Base-by-base conservation (phyloP, 2,329 filamentous ascomycete species). In the Aureobasidium namibiae region DNA sequence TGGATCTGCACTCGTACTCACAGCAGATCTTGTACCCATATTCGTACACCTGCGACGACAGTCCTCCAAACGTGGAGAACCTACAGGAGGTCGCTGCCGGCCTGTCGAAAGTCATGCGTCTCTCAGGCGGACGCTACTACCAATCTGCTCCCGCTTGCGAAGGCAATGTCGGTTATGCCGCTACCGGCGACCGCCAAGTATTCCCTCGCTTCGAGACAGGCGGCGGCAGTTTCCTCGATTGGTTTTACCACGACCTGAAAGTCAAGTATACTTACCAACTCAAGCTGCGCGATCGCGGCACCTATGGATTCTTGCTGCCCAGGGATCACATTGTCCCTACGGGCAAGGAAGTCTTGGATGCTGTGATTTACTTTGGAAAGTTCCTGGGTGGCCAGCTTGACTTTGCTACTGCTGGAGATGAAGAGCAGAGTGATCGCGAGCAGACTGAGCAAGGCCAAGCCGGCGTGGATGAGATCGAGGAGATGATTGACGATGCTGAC, bases 21-120 rank as follows among this genome's bases (percentile, higher is more conserved):
- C 92, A 99, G 74, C 89, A 96, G 73, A 87, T 99, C 23, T 80
- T 97, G 9, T 96, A 94, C 70, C 94, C 94, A 0, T 97, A 92
- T 71, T 86, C 89, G 5, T 96, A 90, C 74, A 89, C 89, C 13
- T 99, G 94, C 77, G 76, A 78, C 6, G 79, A 82, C 5, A 78
- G 85, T 29, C 92, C 94, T 13, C 92, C 92, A 0, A 91, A 91
- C 38, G 77, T 94, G 16, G 94, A 99, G 74, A 95, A 95, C 66
- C 81, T 99, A 1, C 85, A 96, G 72, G 94, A 99, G 72, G 81
- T 97, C 18, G 94, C 87, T 1, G 81, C 91, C 59, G 92, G 92
- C 26, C 80, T 99, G 29, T 88, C 90, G 60, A 96, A 96, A 73
- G 87, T 91, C 8, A 95, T 97, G 66, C 84, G 91, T 16, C 77